A percentile compares a stretch with the other conserved stretches of the same genome.
Evolutionary conservation across 2,329 filamentous ascomycete genomes (phyloP).

Genomic region (Verticillium dahliae): DNA sequence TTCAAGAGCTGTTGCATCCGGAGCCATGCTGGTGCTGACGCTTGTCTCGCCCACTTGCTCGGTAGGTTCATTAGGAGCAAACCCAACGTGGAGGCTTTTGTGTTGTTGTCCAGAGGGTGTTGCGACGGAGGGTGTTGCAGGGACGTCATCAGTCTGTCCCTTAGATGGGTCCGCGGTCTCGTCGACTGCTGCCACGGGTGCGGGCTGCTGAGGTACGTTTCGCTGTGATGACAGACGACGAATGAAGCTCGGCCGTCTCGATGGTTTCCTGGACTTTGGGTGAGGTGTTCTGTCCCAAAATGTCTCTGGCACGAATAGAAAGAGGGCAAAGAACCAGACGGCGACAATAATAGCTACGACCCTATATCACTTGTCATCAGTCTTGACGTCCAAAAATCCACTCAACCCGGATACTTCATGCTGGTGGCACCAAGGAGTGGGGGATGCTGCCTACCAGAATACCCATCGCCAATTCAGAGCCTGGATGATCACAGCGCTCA

Average conservation of each 20-base stretch:
- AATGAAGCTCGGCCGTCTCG: constrained; percentile 38
- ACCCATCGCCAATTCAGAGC: constrained; percentile 81
- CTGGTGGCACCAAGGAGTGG: background rate
- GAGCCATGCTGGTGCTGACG: background rate
- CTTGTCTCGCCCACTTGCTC: constrained; percentile 6
- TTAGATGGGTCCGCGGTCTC: background rate
- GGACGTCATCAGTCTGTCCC: background rate
- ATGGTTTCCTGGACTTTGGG: constrained; percentile 26
- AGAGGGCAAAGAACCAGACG: constrained; percentile 64
- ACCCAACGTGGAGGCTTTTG: constrained; percentile 23
- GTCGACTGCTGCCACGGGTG: background rate
- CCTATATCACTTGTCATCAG: constrained; percentile 36
- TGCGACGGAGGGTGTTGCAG: background rate
- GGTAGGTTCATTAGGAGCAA: constrained; percentile 14
- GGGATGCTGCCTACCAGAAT: constrained; percentile 58
- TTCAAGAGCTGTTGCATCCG: background rate
- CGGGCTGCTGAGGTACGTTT: constrained; percentile 7
- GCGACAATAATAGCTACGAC: constrained; percentile 76
- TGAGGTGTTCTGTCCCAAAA: constrained; percentile 85
- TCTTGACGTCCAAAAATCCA: background rate
- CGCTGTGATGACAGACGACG: constrained; percentile 38
- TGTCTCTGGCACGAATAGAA: constrained; percentile 88
- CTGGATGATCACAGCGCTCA: constrained; percentile 80
- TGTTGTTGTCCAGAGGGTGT: constrained; percentile 12
- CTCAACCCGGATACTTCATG: background rate